Percentiles rank a stretch among this genome's conserved stretches.
These are phyloP conservation scores for Arthrinium puccinioides DNA, from an alignment of 2,329 filamentous ascomycete genomes.

Conservation along the genomic window DNA sequence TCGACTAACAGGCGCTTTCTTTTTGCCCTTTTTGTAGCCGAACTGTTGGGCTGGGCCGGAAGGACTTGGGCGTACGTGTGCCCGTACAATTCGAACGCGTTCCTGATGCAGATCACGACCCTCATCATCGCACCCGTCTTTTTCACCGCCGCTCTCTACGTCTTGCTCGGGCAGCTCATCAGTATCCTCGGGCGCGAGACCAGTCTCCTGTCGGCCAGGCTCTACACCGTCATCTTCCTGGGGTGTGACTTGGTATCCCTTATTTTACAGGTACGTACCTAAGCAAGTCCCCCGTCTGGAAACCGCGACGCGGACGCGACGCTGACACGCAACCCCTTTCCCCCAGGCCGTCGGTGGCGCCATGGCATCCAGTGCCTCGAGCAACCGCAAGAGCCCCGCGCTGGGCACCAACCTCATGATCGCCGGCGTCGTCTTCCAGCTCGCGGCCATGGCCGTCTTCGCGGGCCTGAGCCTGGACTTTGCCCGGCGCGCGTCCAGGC, in stretches of 20 bases:
- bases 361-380: slow-evolving; percentile 29
- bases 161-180: slow-evolving; percentile 40
- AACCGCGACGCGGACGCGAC: no score
- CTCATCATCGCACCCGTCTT: slow-evolving; percentile 38
- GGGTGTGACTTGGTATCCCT: slow-evolving; percentile 38
- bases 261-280: slow-evolving; percentile 28
- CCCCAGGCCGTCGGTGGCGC: slow-evolving; percentile 37
- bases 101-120: slow-evolving; percentile 42
- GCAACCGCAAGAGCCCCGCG: slow-evolving; percentile 26
- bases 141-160: slow-evolving; percentile 43
- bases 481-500: slow-evolving; percentile 20
- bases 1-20: no score
- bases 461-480: slow-evolving; percentile 30
- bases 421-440: slow-evolving; percentile 41
- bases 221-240: slow-evolving; percentile 40
- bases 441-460: slow-evolving; percentile 40
- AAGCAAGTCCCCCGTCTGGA: background rate
- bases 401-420: slow-evolving; percentile 41
- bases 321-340: background rate
- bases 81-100: slow-evolving; percentile 39
- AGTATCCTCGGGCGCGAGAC: slow-evolving; percentile 31
- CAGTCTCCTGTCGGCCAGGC: slow-evolving; percentile 31
- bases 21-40: slow-evolving; percentile 18
- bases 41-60: slow-evolving; percentile 40
- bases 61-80: slow-evolving; percentile 40